These are phyloP conservation scores for Oehlia diaphana DNA, from an alignment of 192 early-diverging fungal genomes.

Conservation along the genomic window DNA sequence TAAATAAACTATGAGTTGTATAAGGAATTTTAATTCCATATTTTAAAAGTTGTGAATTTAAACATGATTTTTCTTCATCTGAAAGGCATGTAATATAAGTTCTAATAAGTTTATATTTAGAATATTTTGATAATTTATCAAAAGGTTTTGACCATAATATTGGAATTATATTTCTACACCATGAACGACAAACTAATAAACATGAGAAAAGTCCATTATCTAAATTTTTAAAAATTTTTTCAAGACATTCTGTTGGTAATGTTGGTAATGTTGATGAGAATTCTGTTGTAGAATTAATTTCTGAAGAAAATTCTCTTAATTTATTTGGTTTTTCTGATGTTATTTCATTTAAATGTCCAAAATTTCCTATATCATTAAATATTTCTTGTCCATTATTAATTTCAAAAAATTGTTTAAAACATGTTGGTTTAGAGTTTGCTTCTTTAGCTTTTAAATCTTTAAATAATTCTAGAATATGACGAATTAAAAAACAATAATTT, in stretches of 20 bases:
- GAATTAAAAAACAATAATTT: neutral
- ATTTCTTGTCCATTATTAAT: neutral
- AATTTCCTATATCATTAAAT: neutral
- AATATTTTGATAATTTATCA: neutral
- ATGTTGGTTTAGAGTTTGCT: neutral
- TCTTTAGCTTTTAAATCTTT: neutral
- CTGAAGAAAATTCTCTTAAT: neutral
- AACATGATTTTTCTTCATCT: neutral
- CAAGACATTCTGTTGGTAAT: neutral
- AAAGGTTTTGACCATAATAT: slow-evolving; percentile 9
- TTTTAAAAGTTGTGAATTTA: neutral
- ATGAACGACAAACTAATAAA: neutral
- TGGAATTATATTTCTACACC: slow-evolving; percentile 11
- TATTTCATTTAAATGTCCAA: neutral
- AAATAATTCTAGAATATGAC: neutral
- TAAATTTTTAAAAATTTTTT: neutral
- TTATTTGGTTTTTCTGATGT: neutral
- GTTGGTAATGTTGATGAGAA: neutral
- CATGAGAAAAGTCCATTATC: slow-evolving; percentile 8
- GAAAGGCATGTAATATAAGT: neutral
- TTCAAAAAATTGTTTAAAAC: neutral
- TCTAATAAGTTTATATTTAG: neutral
- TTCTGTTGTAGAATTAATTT: neutral
- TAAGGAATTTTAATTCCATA: neutral
- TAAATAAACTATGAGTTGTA: neutral